These are phyloP conservation scores for Hypomontagnella submonticulosa DNA, from an alignment of 495 filamentous ascomycete genomes.

Conservation along the genomic window DNA sequence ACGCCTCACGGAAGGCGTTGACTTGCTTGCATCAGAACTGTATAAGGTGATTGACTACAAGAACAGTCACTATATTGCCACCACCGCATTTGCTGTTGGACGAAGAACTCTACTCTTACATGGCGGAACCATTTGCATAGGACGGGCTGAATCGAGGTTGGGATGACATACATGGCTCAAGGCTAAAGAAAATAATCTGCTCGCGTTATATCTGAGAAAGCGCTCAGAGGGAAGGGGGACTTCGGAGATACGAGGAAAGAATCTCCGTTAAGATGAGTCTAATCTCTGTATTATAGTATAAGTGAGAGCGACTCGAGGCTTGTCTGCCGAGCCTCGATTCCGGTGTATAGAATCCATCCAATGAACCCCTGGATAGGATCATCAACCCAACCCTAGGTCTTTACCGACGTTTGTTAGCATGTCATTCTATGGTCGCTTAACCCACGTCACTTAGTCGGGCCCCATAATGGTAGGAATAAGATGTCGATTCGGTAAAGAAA, in stretches of 20 bases:
- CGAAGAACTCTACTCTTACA: conserved; percentile 38
- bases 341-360: conserved; percentile 26
- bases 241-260: neutral
- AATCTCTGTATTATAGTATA: conserved; percentile 49
- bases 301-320: conserved; percentile 29
- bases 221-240: neutral
- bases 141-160: conserved; percentile 20
- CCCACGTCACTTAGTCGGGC: too few relatives aligned
- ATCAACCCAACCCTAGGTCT: too few relatives aligned
- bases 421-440: neutral
- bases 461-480: too few relatives aligned
- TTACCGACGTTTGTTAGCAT: neutral
- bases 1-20: conserved; percentile 8
- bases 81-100: conserved; percentile 9
- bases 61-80: conserved; percentile 1
- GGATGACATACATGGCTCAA: conserved; percentile 11
- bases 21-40: conserved; percentile 25
- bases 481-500: too few relatives aligned
- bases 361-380: neutral
- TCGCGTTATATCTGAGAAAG: conserved; percentile 9
- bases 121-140: conserved; percentile 27
- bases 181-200: conserved; percentile 27
- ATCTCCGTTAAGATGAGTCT: conserved; percentile 27
- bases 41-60: conserved; percentile 18
- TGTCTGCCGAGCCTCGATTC: conserved; percentile 17